A percentile compares a stretch with the other conserved stretches of the same genome.
Conservation (phyloP, 2,329 filamentous ascomycete species). For the Colletotrichum sp. region DNA sequence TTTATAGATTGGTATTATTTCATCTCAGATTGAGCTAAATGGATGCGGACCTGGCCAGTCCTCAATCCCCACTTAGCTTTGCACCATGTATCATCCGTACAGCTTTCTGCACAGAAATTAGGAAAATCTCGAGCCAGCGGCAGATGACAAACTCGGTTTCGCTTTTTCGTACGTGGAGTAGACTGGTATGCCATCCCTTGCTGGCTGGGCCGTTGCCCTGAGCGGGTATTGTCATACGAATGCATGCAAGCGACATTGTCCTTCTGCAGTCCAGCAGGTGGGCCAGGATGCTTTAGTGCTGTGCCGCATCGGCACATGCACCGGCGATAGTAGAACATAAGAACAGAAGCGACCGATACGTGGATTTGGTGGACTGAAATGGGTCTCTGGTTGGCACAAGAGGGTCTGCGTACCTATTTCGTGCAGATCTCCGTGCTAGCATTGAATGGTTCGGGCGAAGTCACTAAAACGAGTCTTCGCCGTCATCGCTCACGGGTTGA, state of each 20-base stretch:
- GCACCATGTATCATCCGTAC: background rate
- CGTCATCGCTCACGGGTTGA: background rate
- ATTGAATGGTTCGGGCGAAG: background rate
- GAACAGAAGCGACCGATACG: background rate
- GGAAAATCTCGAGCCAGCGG: background rate
- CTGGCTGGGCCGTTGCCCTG: background rate
- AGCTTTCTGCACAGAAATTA: no score
- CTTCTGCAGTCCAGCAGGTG: background rate
- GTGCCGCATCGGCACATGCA: background rate
- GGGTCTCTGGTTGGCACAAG: background rate
- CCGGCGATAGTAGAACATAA: background rate
- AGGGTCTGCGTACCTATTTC: background rate
- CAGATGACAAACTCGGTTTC: background rate
- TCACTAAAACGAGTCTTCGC: background rate
- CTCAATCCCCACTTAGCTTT: background rate
- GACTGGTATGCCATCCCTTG: background rate
- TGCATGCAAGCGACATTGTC: conserved; percentile 1
- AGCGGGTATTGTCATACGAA: background rate
- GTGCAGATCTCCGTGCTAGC: background rate
- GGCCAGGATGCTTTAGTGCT: background rate
- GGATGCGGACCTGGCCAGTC: background rate
- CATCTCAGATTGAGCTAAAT: background rate
- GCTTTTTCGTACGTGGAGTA: background rate
- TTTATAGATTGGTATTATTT: background rate
- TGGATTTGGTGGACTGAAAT: background rate